Evolutionary conservation across 2,329 filamentous ascomycete species (phyloP), one percentile per base, ranked within the genome.

Genomic region (Paracorniculantispora psalliotae): DNA sequence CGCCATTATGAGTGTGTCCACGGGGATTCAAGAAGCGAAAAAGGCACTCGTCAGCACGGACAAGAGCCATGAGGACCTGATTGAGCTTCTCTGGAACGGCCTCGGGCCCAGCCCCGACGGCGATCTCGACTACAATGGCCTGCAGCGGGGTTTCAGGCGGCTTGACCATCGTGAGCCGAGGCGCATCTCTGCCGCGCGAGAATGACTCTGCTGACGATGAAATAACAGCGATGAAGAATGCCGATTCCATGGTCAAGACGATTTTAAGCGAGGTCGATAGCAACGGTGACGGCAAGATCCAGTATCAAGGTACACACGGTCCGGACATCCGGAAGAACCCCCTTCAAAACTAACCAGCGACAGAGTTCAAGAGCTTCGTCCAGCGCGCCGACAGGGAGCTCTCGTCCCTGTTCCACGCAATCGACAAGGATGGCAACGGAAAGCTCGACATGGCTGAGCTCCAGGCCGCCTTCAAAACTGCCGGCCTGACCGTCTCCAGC

Each of bases 311-410:
- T 94, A 80, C 71, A 81, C 52, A 21, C 39, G 21, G 25, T 17
- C 10, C n/a, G 9, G n/a, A 17, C 10, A 49, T 15, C 13, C 15
- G 2, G 26, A 7, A n/a, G 30, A 28, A n/a, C n/a, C n/a, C n/a
- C 21, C 19, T 17, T 7, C 21, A 25, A 4, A 17, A 28, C 37
- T 30, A 57, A 46, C 46, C 21, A 51, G 33, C 33, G 19, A 10
- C 71, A 94, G 94, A 99, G 77, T 99, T 99, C 70, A 88, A 87
- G 64, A 81, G 80, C 44, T 97, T 97, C 69, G 91, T 97, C 69
- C 84, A 92, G 68, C 83, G 90, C 61, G 92, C 94, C 44, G 94
- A 99, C 73, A 83, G 83, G 61, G 88, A 97, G 72, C 84, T 99
- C 13, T 87, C 85, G 72, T 73, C 82, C 57, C 84, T 99, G 23